Percentiles rank a stretch among this genome's conserved stretches.
Conservation (phyloP, 2,329 filamentous ascomycete genomes). For the Arthrobotrys musiformis region DNA sequence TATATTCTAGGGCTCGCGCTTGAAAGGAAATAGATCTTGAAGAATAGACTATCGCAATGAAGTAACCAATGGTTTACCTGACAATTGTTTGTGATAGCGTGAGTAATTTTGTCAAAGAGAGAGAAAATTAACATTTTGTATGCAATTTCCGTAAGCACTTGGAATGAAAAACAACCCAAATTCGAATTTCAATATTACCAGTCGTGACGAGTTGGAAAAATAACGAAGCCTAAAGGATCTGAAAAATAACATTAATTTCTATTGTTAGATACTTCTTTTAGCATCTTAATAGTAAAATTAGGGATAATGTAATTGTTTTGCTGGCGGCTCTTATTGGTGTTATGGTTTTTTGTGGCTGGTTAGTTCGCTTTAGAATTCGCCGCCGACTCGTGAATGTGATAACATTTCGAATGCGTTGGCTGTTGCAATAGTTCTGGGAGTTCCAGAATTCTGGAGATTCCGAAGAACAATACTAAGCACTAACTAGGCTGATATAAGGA, state of each 20-base stretch:
- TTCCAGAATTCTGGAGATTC: neutral
- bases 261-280: constrained; percentile 13
- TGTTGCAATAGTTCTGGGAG: neutral
- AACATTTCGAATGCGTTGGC: constrained; percentile 10
- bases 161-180: neutral
- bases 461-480: neutral
- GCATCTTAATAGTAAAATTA: neutral
- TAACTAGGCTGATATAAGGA: neutral
- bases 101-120: neutral
- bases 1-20: neutral
- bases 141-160: constrained; percentile 24
- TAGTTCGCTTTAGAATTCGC: constrained; percentile 6
- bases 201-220: neutral
- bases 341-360: neutral
- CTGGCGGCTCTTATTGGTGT: neutral
- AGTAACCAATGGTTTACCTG: neutral
- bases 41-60: neutral
- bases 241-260: neutral
- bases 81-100: neutral
- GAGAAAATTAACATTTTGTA: too few species aligned
- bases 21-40: neutral
- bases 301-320: neutral
- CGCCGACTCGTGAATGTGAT: constrained; percentile 13
- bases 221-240: neutral
- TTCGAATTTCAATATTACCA: too few species aligned